Evolutionary conservation across 352 stramenopile species (phyloP).

Genomic region (Globisporangium iwayamae): DNA sequence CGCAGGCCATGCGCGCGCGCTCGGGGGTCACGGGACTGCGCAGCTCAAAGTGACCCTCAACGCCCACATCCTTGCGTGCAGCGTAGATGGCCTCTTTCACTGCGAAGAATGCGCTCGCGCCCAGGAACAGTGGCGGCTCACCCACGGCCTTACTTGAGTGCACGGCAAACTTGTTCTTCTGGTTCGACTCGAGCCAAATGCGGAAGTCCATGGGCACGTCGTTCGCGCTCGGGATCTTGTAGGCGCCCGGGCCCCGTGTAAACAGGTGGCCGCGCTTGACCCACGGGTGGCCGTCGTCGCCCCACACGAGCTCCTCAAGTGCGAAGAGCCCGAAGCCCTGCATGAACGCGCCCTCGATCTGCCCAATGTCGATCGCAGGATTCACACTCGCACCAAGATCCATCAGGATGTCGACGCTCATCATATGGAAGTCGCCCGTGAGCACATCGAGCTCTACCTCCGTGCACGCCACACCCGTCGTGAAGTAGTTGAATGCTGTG

Average conservation of each 20-base stretch:
- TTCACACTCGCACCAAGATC: constrained; percentile 95
- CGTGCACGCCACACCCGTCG: constrained; percentile 90
- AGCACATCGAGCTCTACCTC: constrained; percentile 96
- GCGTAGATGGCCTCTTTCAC: constrained; percentile 93
- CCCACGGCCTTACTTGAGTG: constrained; percentile 96
- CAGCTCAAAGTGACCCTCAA: constrained; percentile 67
- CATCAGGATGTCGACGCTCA: constrained; percentile 85
- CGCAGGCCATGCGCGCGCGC: constrained; percentile 80
- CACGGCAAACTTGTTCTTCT: constrained; percentile 93
- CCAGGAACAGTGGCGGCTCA: constrained; percentile 95
- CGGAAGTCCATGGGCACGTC: constrained; percentile 94
- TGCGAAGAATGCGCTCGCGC: constrained; percentile 92
- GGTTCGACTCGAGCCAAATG: constrained; percentile 91
- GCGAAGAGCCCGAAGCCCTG: constrained; percentile 95
- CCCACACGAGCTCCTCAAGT: constrained; percentile 94
- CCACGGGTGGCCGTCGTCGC: constrained; percentile 93
- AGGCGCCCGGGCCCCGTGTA: constrained; percentile 92
- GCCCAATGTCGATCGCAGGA: constrained; percentile 95
- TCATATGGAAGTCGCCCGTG: constrained; percentile 91
- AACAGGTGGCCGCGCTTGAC: constrained; percentile 91
- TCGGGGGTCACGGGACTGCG: constrained; percentile 79
- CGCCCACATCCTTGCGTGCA: constrained; percentile 61
- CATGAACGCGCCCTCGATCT: constrained; percentile 97
- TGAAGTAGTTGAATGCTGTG: constrained; percentile 96
- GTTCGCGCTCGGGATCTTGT: constrained; percentile 97